These are phyloP conservation scores for Phytophthora pluvialis DNA, from an alignment of 352 stramenopile species.

Conservation along the genomic window DNA sequence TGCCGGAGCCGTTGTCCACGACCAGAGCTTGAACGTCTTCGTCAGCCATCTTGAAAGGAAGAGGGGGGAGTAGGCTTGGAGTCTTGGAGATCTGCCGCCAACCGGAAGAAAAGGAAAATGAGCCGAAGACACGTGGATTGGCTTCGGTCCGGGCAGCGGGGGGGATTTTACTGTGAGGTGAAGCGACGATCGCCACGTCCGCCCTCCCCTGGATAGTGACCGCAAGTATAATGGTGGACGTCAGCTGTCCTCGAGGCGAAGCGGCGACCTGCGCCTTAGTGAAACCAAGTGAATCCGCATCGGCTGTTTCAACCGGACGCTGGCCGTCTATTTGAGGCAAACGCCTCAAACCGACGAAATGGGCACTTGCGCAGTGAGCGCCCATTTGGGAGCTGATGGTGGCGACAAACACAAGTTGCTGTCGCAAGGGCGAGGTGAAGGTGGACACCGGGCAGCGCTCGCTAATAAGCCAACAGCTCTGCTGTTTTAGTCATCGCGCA, in stretches of 20 bases:
- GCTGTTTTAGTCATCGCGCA: too few species aligned
- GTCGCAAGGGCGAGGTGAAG: too few species aligned
- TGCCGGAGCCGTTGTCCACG: constrained; percentile 61
- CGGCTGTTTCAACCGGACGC: constrained; percentile 22
- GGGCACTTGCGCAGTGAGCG: too few species aligned
- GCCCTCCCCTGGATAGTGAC: constrained; percentile 14
- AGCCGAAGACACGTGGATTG: constrained; percentile 26
- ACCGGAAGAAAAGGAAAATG: constrained; percentile 44
- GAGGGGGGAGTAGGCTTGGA: constrained; percentile 3
- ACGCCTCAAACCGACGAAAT: constrained; percentile 15
- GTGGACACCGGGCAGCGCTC: too few species aligned
- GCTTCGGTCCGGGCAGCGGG: too few species aligned
- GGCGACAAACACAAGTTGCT: too few species aligned
- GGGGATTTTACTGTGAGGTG: constrained; percentile 10
- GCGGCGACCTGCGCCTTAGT: constrained; percentile 20
- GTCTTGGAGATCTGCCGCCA: constrained; percentile 33
- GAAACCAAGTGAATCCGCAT: constrained; percentile 24
- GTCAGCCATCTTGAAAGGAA: constrained; percentile 56
- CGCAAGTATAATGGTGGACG: background rate
- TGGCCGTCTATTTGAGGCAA: constrained; percentile 16
- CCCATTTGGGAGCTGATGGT: too few species aligned
- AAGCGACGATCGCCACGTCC: constrained; percentile 13
- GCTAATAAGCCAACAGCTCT: too few species aligned
- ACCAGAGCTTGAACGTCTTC: constrained; percentile 57
- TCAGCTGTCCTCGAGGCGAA: constrained; percentile 15